Evolutionary conservation across 257 asterid species (phyloP).

Genomic region (Paraleonurus japonicus): DNA sequence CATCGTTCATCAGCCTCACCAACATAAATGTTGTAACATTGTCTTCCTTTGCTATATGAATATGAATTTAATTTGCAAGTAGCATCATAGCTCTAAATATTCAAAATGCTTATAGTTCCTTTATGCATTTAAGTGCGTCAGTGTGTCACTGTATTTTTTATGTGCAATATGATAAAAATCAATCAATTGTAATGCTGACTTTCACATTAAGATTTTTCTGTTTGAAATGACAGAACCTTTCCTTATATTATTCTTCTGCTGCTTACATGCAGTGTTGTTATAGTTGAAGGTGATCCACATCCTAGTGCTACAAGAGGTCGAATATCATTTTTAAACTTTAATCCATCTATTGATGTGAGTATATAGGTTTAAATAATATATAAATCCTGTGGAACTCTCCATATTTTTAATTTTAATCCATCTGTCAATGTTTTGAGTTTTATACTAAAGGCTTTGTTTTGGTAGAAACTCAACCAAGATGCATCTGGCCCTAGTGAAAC

Average conservation of each 20-base stretch:
- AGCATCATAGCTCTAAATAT: background rate
- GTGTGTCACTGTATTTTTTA: background rate
- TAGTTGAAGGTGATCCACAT: constrained; percentile 84
- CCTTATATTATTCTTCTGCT: constrained; percentile 14
- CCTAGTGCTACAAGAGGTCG: constrained; percentile 83
- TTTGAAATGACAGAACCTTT: background rate
- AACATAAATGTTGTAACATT: background rate
- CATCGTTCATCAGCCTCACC: background rate
- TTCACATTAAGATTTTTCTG: background rate
- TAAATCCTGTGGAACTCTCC: background rate
- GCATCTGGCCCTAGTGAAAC: constrained; percentile 41
- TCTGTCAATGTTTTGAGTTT: constrained; percentile 24
- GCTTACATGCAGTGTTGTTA: constrained; percentile 63
- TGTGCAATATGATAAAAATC: background rate
- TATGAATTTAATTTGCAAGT: background rate
- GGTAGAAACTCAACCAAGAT: constrained; percentile 72
- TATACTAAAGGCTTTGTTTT: constrained; percentile 31
- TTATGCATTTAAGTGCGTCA: background rate
- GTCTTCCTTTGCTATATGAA: background rate
- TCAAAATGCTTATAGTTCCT: background rate
- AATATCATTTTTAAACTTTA: constrained; percentile 86
- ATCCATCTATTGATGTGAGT: constrained; percentile 97
- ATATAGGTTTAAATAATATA: constrained; percentile 27
- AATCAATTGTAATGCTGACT: background rate
- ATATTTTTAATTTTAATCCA: constrained; percentile 32